Conservation (phyloP, 805 yeast genomes). For the Lipomyces chichibuensis region DNA sequence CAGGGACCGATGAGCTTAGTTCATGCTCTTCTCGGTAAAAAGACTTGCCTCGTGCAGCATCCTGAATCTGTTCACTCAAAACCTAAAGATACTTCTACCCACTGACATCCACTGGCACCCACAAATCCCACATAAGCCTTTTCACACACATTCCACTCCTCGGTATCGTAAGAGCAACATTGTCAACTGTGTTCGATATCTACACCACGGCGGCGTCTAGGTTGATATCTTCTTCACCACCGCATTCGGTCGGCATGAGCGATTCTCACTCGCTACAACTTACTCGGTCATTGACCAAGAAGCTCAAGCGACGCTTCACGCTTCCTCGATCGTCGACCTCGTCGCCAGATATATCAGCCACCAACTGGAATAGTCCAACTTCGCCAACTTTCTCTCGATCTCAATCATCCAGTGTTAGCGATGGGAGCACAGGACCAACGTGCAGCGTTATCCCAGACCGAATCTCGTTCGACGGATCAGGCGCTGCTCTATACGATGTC, state of each 20-base stretch:
- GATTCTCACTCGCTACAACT: slow-evolving; percentile 8
- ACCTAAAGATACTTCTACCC: not conserved
- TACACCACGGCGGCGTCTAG: not conserved
- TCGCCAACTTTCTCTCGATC: slow-evolving; percentile 1
- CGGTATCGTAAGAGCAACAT: not conserved
- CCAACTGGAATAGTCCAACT: slow-evolving; percentile 1
- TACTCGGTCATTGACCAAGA: slow-evolving; percentile 22
- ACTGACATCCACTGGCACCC: not conserved
- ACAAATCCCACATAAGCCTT: not conserved
- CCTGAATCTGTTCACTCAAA: too few species aligned
- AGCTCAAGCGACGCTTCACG: slow-evolving; percentile 31
- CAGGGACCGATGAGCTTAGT: not conserved
- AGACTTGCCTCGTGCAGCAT: too few species aligned
- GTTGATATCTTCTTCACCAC: not conserved
- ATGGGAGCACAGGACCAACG: not conserved
- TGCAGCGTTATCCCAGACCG: not conserved
- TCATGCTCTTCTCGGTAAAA: not conserved
- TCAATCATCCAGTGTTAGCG: not conserved
- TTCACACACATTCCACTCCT: not conserved
- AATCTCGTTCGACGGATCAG: slow-evolving; percentile 3
- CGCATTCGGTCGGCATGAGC: not conserved
- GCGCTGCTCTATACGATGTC: not conserved
- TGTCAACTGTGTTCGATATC: not conserved
- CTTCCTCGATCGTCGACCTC: slow-evolving; percentile 22
- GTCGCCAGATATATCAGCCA: not conserved